Evolutionary conservation across 179 eudicot species (phyloP).

Genomic region (Carnegiea gigantea): DNA sequence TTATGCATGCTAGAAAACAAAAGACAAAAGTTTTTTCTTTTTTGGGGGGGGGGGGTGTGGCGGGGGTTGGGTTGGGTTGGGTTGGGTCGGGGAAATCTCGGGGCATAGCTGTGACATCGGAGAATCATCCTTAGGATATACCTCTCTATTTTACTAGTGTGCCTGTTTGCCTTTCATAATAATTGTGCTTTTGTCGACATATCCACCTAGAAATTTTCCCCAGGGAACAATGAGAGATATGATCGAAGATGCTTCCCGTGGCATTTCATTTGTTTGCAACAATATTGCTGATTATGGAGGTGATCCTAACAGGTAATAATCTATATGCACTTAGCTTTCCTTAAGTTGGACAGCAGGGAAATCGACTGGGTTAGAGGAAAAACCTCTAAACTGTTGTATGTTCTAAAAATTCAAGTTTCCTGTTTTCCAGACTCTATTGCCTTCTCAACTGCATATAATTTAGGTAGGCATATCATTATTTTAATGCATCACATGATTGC

Average conservation of each 20-base stretch:
- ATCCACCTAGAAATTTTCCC: conserved; percentile 79
- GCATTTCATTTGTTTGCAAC: conserved; percentile 85
- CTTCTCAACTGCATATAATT: background rate
- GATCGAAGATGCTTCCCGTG: conserved; percentile 88
- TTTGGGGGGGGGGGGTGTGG: background rate
- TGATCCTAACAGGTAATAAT: conserved; percentile 74
- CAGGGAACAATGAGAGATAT: conserved; percentile 90
- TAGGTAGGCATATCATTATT: background rate
- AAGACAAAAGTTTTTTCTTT: background rate
- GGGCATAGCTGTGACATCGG: background rate
- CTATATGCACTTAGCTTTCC: background rate
- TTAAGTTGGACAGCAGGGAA: background rate
- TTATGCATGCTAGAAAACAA: background rate
- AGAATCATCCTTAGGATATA: background rate
- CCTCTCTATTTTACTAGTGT: background rate
- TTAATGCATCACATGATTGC: conserved; percentile 9
- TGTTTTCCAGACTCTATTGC: background rate
- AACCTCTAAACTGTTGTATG: too few relatives aligned
- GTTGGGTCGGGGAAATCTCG: background rate
- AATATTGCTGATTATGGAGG: conserved; percentile 94
- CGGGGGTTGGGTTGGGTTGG: background rate
- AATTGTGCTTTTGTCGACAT: conserved; percentile 19
- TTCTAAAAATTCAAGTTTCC: background rate
- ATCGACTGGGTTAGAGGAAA: background rate
- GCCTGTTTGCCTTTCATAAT: conserved; percentile 14